A percentile compares a stretch with the other conserved stretches of the same genome.
Evolutionary conservation across 768 basidiomycete genomes (phyloP).

Genomic region (Steccherinum ochraceum): DNA sequence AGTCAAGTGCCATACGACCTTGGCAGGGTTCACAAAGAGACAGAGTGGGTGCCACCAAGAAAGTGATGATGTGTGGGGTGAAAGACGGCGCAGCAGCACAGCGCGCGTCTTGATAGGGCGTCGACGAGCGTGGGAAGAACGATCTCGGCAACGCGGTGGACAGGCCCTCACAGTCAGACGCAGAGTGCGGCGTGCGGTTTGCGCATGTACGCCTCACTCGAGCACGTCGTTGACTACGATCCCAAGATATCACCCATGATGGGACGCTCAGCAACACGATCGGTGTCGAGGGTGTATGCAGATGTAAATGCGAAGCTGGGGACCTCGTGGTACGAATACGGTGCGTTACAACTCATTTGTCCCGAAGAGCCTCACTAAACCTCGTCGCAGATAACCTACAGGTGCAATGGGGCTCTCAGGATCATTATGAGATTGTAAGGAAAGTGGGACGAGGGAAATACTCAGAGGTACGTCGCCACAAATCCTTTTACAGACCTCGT

Average conservation of each 20-base stretch:
- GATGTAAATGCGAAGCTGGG: slow-evolving; percentile 87
- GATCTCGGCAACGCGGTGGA: neutral
- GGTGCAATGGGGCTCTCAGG: slow-evolving; percentile 96
- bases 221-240: neutral
- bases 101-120: too few species aligned
- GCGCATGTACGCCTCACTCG: neutral
- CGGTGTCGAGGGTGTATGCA: slow-evolving; percentile 80
- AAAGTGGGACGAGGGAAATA: slow-evolving; percentile 96
- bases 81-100: too few species aligned
- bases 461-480: slow-evolving; percentile 58
- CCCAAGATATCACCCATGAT: slow-evolving; percentile 28
- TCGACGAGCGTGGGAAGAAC: neutral
- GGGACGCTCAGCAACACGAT: slow-evolving; percentile 70
- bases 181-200: too few species aligned
- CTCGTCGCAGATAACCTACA: slow-evolving; percentile 75
- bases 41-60: too few species aligned
- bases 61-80: too few species aligned
- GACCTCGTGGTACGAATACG: slow-evolving; percentile 94
- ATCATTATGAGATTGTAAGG: slow-evolving; percentile 95
- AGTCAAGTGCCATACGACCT: too few species aligned
- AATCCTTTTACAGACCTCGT: neutral
- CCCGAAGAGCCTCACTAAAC: slow-evolving; percentile 3
- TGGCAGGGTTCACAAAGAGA: too few species aligned
- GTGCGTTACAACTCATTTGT: slow-evolving; percentile 34
- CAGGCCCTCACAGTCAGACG: neutral